These are phyloP conservation scores for Dendrostoma leiphaemia DNA, from an alignment of 2,329 filamentous ascomycete genomes.

Conservation along the genomic window DNA sequence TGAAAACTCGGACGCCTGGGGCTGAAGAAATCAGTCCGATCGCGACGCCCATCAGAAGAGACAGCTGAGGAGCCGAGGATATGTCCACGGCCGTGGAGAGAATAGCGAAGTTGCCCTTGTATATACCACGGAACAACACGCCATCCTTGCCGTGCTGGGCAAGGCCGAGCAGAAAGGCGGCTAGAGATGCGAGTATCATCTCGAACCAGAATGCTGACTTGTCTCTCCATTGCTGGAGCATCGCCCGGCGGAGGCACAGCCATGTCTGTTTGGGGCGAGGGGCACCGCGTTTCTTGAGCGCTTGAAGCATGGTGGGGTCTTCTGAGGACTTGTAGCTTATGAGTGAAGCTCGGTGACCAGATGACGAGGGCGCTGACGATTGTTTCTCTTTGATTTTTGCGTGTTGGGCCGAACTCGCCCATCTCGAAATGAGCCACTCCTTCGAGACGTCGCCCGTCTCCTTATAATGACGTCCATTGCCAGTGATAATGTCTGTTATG, in stretches of 20 bases:
- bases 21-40: constrained; percentile 54
- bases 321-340: constrained; percentile 30
- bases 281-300: constrained; percentile 50
- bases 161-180: constrained; percentile 54
- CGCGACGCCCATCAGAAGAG: constrained; percentile 51
- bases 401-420: constrained; percentile 31
- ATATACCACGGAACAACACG: constrained; percentile 52
- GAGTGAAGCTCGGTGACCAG: no score
- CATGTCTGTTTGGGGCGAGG: constrained; percentile 46
- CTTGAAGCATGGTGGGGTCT: no score
- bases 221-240: constrained; percentile 56
- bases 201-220: constrained; percentile 52
- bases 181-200: constrained; percentile 49
- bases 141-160: constrained; percentile 48
- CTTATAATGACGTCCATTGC: constrained; percentile 53
- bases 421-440: constrained; percentile 48
- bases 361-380: no score
- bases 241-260: constrained; percentile 50
- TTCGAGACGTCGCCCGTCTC: constrained; percentile 43
- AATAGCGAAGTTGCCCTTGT: constrained; percentile 46
- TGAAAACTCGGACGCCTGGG: constrained; percentile 56
- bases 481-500: constrained; percentile 61
- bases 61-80: constrained; percentile 48
- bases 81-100: constrained; percentile 52
- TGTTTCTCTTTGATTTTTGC: no score